phyloP scores from a whole-genome alignment of 2,329 filamentous ascomycete genomes.

The Nannizzia gypsea region DNA sequence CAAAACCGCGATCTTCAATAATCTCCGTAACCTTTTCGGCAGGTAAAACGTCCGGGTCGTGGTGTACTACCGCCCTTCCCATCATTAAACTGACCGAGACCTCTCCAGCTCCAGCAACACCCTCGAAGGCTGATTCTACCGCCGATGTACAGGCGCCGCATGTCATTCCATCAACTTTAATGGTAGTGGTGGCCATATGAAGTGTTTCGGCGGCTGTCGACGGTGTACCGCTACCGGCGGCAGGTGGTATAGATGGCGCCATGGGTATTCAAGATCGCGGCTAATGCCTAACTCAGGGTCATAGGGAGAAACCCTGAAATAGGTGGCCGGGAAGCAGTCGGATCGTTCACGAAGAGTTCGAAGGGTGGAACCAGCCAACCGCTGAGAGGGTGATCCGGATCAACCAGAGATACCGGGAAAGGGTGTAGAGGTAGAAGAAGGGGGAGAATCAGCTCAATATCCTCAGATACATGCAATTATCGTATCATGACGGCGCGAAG shows the following conservation, averaged over 20 bases:
- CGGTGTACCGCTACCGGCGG: neutral
- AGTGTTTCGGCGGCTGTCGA: neutral
- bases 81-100: slow-evolving; percentile 91
- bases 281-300: neutral
- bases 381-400: neutral
- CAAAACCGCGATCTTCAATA: slow-evolving; percentile 86
- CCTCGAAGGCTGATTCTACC: slow-evolving; percentile 84
- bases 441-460: neutral
- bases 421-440: neutral
- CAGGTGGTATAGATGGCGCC: neutral
- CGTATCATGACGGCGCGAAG: neutral
- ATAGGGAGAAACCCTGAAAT: neutral
- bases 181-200: slow-evolving; percentile 77
- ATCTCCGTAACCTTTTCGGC: slow-evolving; percentile 69
- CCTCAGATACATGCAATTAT: neutral
- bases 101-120: slow-evolving; percentile 65
- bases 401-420: neutral
- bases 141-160: slow-evolving; percentile 92
- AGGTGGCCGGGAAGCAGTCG: neutral
- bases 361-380: neutral
- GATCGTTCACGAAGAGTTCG: neutral
- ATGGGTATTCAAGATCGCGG: neutral
- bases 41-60: slow-evolving; percentile 63
- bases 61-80: slow-evolving; percentile 87
- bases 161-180: slow-evolving; percentile 75